Evolutionary conservation across 2,329 filamentous ascomycete species (phyloP).

Genomic region (Cladorrhinum sp.): DNA sequence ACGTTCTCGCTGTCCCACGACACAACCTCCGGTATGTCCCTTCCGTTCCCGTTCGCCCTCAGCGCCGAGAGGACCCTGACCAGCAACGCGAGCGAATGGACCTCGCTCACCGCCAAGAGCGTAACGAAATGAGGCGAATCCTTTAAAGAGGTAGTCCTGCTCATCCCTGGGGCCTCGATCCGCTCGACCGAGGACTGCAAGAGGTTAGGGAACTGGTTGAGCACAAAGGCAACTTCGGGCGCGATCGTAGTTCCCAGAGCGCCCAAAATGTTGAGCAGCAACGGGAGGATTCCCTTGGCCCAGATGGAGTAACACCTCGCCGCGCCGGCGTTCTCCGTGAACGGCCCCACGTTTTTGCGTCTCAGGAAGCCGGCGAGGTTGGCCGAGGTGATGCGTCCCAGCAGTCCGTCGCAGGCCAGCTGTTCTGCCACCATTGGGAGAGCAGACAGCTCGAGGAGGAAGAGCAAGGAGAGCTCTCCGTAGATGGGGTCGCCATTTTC

Average conservation of each 20-base stretch:
- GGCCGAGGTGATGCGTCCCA: constrained; percentile 75
- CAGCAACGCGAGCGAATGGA: constrained; percentile 74
- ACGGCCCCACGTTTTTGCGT: constrained; percentile 68
- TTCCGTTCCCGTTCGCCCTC: constrained; percentile 57
- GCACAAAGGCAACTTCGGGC: constrained; percentile 77
- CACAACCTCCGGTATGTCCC: constrained; percentile 65
- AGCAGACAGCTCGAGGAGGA: constrained; percentile 82
- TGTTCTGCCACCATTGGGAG: constrained; percentile 81
- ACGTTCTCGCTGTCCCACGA: constrained; percentile 71
- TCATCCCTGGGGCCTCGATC: constrained; percentile 61
- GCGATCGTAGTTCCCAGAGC: constrained; percentile 79
- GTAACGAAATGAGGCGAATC: constrained; percentile 64
- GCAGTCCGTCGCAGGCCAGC: constrained; percentile 79
- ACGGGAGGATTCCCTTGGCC: constrained; percentile 80
- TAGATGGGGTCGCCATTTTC: constrained; percentile 82
- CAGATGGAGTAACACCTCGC: constrained; percentile 85
- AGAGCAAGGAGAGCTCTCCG: constrained; percentile 84
- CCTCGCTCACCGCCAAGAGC: constrained; percentile 69
- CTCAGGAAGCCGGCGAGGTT: constrained; percentile 77
- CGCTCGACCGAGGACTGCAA: constrained; percentile 68
- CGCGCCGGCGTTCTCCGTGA: constrained; percentile 65
- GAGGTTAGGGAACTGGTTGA: constrained; percentile 84
- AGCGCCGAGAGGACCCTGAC: constrained; percentile 68
- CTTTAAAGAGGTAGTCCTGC: constrained; percentile 47
- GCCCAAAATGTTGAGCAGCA: constrained; percentile 83